Conservation (phyloP, 257 asterid species). For the Gardenia jasminoides region DNA sequence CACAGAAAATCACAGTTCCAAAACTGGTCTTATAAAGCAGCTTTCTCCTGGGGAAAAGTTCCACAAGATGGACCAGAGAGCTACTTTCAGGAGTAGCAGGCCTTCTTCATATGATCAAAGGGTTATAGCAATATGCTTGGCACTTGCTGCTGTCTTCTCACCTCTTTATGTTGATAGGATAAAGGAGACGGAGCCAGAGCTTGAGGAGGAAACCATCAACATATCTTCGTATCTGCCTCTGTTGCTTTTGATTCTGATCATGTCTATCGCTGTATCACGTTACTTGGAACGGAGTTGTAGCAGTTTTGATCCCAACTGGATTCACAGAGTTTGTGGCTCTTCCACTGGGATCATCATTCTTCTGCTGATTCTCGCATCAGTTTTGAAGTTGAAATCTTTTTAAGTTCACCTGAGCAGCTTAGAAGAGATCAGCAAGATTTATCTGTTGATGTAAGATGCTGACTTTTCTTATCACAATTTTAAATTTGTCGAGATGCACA, state of each 20-base stretch:
- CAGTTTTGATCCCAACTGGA: constrained; percentile 47
- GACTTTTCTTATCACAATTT: background rate
- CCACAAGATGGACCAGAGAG: constrained; percentile 35
- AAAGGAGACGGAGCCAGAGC: constrained; percentile 27
- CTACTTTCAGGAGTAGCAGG: constrained; percentile 30
- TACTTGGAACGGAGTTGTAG: constrained; percentile 29
- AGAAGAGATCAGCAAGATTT: background rate
- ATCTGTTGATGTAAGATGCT: background rate
- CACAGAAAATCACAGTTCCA: constrained; percentile 3
- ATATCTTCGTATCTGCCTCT: constrained; percentile 33
- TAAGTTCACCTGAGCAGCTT: background rate
- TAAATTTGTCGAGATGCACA: background rate
- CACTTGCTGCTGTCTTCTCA: constrained; percentile 40
- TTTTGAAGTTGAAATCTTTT: constrained; percentile 36
- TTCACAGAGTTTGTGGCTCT: constrained; percentile 50
- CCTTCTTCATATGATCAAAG: constrained; percentile 34
- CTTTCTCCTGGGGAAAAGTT: background rate
- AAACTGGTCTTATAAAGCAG: background rate
- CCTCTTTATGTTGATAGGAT: constrained; percentile 41
- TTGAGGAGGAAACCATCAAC: constrained; percentile 29
- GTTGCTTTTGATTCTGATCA: constrained; percentile 34
- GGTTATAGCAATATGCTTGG: constrained; percentile 37
- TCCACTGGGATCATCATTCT: constrained; percentile 43
- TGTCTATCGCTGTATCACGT: constrained; percentile 31
- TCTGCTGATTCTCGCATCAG: constrained; percentile 36